Conservation (phyloP, 352 stramenopile species). For the Pythium sukuiense region DNA sequence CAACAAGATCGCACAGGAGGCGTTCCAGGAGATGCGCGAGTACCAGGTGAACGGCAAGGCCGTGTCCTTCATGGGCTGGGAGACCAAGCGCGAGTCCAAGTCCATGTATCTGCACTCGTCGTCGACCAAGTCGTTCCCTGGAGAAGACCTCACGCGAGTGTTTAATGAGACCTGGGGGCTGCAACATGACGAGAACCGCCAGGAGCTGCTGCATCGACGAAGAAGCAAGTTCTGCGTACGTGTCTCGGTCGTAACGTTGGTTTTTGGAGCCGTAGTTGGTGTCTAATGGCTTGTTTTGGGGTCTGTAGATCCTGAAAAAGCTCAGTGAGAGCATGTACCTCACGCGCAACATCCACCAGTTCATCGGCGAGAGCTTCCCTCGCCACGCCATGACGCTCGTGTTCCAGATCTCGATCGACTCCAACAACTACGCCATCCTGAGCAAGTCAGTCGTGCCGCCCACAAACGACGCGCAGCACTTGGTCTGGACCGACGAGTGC, state of each 20-base stretch:
- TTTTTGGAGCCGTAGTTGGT: neutral
- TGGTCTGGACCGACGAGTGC: constrained; percentile 88
- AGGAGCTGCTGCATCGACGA: constrained; percentile 69
- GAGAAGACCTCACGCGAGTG: constrained; percentile 68
- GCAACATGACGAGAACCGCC: constrained; percentile 72
- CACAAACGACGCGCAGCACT: constrained; percentile 78
- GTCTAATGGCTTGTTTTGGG: neutral
- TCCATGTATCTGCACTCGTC: constrained; percentile 84
- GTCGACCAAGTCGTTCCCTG: constrained; percentile 71
- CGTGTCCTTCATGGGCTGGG: constrained; percentile 67
- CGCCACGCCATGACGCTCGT: constrained; percentile 83
- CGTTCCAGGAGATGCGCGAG: constrained; percentile 81
- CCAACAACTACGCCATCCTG: constrained; percentile 80
- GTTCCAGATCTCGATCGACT: constrained; percentile 80
- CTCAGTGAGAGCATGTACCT: constrained; percentile 85
- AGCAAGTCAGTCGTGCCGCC: constrained; percentile 79
- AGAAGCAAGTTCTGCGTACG: constrained; percentile 85
- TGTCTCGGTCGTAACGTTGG: constrained; percentile 9
- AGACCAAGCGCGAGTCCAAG: constrained; percentile 83
- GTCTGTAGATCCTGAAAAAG: constrained; percentile 74
- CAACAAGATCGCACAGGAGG: constrained; percentile 70
- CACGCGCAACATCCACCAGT: constrained; percentile 86
- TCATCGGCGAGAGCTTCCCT: constrained; percentile 85
- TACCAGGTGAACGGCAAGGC: constrained; percentile 75
- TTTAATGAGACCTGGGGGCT: constrained; percentile 82